Evolutionary conservation across 192 early-diverging fungal genomes (phyloP).

Genomic region (Backusella parvicylindrica): DNA sequence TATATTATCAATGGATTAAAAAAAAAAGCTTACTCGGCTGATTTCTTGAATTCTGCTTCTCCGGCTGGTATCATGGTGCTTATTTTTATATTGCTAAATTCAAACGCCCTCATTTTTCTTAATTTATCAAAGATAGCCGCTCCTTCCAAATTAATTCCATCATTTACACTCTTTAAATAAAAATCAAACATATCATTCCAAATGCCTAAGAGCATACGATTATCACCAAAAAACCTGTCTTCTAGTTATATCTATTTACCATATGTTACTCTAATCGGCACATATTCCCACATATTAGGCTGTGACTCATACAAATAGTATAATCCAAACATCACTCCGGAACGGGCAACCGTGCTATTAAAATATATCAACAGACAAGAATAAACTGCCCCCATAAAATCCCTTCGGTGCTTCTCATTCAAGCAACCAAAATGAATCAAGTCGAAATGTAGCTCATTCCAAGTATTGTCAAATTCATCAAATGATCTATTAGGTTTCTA

Average conservation of each 20-base stretch:
- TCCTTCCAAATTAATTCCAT: neutral
- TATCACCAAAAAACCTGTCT: neutral
- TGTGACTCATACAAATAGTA: conserved; percentile 1
- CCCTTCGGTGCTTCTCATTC: neutral
- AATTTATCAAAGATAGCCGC: neutral
- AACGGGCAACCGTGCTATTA: neutral
- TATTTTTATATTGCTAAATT: neutral
- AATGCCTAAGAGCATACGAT: neutral
- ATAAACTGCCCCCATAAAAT: neutral
- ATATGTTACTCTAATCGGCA: neutral
- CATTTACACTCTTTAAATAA: neutral
- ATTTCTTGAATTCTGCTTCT: neutral
- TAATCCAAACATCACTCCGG: neutral
- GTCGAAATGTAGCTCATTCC: conserved; percentile 9
- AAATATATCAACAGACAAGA: neutral
- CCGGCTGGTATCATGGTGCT: neutral
- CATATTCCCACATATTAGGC: neutral
- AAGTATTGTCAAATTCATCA: conserved; percentile 1
- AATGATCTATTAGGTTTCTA: neutral
- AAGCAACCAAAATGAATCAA: conserved; percentile 1
- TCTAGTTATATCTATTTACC: neutral
- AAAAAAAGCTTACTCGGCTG: neutral
- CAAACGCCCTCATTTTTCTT: neutral
- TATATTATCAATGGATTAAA: neutral
- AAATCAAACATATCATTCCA: neutral